Conservation (phyloP, 306 rosid genomes). For the Medicago ruthenica region DNA sequence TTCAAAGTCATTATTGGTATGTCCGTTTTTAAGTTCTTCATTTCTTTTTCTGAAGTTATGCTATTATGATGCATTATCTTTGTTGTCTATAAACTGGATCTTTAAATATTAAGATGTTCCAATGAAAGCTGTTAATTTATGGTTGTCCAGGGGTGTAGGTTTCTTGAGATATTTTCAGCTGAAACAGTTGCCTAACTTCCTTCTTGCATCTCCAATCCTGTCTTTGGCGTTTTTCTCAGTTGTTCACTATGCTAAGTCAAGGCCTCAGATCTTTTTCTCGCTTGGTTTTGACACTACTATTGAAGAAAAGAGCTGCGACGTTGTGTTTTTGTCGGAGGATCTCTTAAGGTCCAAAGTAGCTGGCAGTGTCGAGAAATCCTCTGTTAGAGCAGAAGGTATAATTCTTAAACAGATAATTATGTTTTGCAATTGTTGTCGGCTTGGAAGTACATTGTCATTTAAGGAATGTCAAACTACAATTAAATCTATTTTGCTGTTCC, state of each 20-base stretch:
- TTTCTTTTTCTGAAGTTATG: constrained; percentile 26
- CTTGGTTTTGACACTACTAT: constrained; percentile 70
- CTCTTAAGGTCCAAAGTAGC: constrained; percentile 47
- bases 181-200: constrained; percentile 89
- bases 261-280: constrained; percentile 65
- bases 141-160: constrained; percentile 83
- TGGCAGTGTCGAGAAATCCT: constrained; percentile 45
- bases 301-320: constrained; percentile 60
- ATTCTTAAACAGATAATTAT: constrained; percentile 34
- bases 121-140: constrained; percentile 40
- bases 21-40: constrained; percentile 34
- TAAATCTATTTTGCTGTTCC: constrained; percentile 26
- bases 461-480: constrained; percentile 9
- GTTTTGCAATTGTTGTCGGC: constrained; percentile 31
- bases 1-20: constrained; percentile 95
- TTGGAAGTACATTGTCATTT: constrained; percentile 25
- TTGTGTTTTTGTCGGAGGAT: constrained; percentile 49
- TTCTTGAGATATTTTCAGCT: constrained; percentile 86
- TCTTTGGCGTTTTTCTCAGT: constrained; percentile 76
- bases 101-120: constrained; percentile 26
- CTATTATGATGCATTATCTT: constrained; percentile 11
- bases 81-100: constrained; percentile 22
- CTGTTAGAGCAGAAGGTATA: constrained; percentile 57
- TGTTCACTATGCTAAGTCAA: constrained; percentile 76
- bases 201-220: constrained; percentile 82